Evolutionary conservation across 1,139 yeast species (phyloP).

Genomic region (Hemisphaericaspora xylofermentans): DNA sequence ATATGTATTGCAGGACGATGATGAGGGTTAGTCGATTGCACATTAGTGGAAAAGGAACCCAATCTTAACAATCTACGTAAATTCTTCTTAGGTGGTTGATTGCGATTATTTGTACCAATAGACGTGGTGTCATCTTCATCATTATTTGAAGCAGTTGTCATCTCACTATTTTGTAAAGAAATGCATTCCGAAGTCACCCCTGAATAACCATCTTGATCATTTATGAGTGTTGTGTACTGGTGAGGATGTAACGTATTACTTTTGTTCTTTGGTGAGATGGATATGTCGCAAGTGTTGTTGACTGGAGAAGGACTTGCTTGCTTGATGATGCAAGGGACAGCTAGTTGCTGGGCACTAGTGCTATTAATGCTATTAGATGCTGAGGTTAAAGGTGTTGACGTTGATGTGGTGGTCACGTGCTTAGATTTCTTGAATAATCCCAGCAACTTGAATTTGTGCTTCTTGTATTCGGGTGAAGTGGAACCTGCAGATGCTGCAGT

Average conservation of each 20-base stretch:
- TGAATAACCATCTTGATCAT: slow-evolving; percentile 21
- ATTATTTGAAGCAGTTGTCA: slow-evolving; percentile 28
- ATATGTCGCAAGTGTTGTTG: not conserved
- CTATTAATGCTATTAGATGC: too few species aligned
- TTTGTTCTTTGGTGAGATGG: not conserved
- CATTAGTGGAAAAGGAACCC: slow-evolving; percentile 15
- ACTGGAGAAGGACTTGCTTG: not conserved
- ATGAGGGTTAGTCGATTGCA: slow-evolving; percentile 14
- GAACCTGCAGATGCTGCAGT: too few species aligned
- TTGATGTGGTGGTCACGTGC: slow-evolving; percentile 1
- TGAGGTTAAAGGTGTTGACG: slow-evolving; percentile 5
- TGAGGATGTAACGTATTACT: not conserved
- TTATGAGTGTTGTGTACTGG: slow-evolving; percentile 5
- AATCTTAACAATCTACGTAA: slow-evolving; percentile 15
- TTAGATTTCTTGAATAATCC: slow-evolving; percentile 11
- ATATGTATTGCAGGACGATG: slow-evolving; percentile 7
- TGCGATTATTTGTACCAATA: slow-evolving; percentile 4
- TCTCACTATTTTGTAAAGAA: slow-evolving; percentile 40
- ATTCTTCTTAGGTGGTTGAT: slow-evolving; percentile 7
- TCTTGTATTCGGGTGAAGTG: slow-evolving; percentile 4
- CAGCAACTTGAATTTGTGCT: slow-evolving; percentile 11
- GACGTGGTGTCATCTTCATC: slow-evolving; percentile 13
- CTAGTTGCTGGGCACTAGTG: too few species aligned
- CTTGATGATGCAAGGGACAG: too few species aligned
- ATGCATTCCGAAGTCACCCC: slow-evolving; percentile 41